These are phyloP conservation scores for Paspalum vaginatum DNA, from an alignment of 176 grass and related monocot species.

Conservation along the genomic window DNA sequence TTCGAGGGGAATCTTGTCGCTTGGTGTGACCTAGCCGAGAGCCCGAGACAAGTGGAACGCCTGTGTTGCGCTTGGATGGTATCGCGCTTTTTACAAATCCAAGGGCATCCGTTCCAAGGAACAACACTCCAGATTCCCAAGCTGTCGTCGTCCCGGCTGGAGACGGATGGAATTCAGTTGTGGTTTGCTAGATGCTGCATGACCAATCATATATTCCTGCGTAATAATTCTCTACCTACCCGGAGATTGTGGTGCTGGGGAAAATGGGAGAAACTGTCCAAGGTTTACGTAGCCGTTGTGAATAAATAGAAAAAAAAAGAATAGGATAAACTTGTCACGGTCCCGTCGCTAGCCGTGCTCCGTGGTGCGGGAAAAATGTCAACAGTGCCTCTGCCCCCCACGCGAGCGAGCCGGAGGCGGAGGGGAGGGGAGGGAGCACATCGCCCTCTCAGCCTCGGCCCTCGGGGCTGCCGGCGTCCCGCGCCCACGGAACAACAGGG, in stretches of 20 bases:
- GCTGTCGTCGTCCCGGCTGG: conserved; percentile 3
- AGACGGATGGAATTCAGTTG: neutral
- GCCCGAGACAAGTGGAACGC: conserved; percentile 26
- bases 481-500: neutral
- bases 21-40: neutral
- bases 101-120: conserved; percentile 26
- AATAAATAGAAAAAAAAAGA: no score
- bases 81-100: conserved; percentile 29
- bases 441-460: no score
- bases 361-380: no score
- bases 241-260: no score
- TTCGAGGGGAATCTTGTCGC: neutral
- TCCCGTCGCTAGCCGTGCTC: no score
- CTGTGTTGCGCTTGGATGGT: conserved; percentile 15
- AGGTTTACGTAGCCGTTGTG: no score
- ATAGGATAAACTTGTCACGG: no score
- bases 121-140: neutral
- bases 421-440: no score
- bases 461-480: neutral
- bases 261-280: no score
- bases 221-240: no score
- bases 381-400: no score
- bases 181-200: neutral
- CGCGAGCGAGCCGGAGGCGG: no score
- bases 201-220: neutral